These are phyloP conservation scores for Vitis hybrid DNA, from an alignment of 177 flowering plant genomes.

Conservation along the genomic window DNA sequence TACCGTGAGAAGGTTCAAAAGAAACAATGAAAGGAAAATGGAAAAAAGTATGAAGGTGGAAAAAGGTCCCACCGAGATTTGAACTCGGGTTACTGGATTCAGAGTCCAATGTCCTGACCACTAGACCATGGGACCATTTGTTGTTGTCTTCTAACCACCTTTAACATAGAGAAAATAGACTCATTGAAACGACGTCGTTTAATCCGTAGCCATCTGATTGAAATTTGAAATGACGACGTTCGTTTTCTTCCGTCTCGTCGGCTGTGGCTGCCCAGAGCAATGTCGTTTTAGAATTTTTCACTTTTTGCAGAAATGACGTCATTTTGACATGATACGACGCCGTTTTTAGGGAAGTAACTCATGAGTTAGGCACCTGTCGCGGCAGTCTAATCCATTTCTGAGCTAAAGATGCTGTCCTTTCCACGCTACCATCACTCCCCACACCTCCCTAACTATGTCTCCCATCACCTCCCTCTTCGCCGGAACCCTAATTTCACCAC, in stretches of 20 bases:
- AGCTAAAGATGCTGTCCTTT: neutral
- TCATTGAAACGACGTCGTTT: no score
- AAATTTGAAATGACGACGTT: no score
- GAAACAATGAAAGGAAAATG: no score
- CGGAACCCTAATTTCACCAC: neutral
- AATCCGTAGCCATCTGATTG: no score
- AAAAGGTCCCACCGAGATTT: conserved; percentile 76
- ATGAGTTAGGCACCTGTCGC: conserved; percentile 3
- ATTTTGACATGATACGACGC: no score
- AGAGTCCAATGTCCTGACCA: conserved; percentile 69
- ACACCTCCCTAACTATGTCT: conserved; percentile 10
- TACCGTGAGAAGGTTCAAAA: no score
- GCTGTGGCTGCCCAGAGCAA: no score
- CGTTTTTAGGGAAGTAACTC: no score
- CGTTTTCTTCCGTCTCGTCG: no score
- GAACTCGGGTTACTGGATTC: conserved; percentile 98
- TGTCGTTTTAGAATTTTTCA: no score
- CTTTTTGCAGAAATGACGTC: no score
- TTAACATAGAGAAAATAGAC: neutral
- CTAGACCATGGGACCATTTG: conserved; percentile 56
- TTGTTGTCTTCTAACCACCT: neutral
- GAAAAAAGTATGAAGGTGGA: no score
- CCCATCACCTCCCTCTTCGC: conserved; percentile 11
- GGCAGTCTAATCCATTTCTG: neutral
- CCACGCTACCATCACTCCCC: conserved; percentile 9